Percentiles rank a stretch among this genome's conserved stretches.
Evolutionary conservation across 2,329 filamentous ascomycete genomes (phyloP).

Genomic region (Lasiodiplodia theobromae): DNA sequence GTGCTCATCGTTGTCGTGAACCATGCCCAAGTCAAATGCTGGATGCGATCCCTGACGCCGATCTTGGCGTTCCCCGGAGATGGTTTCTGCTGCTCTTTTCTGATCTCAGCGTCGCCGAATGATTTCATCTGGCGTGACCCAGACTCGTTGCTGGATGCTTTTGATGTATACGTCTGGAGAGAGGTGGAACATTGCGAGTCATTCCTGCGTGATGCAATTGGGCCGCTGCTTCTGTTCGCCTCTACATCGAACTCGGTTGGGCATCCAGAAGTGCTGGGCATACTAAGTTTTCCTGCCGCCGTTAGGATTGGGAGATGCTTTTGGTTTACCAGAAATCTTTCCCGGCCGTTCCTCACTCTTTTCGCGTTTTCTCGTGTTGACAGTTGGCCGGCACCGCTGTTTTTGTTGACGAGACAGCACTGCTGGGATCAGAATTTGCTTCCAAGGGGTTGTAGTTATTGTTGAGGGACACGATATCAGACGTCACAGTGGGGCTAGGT

Average conservation of each 20-base stretch:
- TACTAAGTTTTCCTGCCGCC: neutral
- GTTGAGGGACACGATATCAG: no score
- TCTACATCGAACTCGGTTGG: neutral
- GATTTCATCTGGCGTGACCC: neutral
- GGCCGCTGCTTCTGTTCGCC: neutral
- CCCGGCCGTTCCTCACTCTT: no score
- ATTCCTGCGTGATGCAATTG: neutral
- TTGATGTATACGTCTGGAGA: neutral
- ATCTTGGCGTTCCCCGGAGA: neutral
- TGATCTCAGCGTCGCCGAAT: neutral
- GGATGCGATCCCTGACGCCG: slow-evolving; percentile 36
- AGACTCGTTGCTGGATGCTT: neutral
- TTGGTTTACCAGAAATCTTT: no score
- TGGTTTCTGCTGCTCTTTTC: neutral
- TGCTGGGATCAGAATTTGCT: no score
- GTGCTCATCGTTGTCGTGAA: slow-evolving; percentile 58
- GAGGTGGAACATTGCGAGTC: neutral
- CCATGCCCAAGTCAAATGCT: slow-evolving; percentile 57
- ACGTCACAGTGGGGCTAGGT: no score
- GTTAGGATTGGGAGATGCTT: no score
- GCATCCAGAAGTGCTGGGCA: neutral
- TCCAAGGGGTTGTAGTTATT: no score
- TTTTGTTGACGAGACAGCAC: no score
- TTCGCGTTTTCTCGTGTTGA: no score
- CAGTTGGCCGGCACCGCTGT: no score